Evolutionary conservation across 139 green algal genomes (phyloP), one percentile per base, ranked within the genome.

Genomic region (Chlorella vulgaris): DNA sequence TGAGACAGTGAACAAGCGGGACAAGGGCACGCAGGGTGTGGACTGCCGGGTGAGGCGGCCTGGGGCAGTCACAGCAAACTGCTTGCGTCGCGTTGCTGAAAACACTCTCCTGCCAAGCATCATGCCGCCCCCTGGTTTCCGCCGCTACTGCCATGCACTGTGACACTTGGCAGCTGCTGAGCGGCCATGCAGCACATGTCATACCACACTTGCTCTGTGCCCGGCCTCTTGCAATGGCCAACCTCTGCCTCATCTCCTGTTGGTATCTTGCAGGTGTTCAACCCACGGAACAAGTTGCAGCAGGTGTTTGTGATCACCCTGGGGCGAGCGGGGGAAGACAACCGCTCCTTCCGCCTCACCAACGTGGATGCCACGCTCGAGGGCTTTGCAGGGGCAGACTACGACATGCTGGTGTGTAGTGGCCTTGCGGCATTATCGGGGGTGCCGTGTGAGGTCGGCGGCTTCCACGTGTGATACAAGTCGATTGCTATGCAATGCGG

Each of bases 21-120:
- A 96, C 84, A 96, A 97, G 88, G 94, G 94, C 77, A 97, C 92
- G 28, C 89, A 96, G 80, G 94, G 94, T 29, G 91, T 96, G 43
- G 94, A 97, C 76, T 87, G 90, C n/a, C 76, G 91, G 28, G 91
- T 97, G 15, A 80, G 89, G n/a, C n/a, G n/a, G n/a, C n/a, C n/a
- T n/a, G n/a, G n/a, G n/a, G n/a, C n/a, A n/a, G n/a, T n/a, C n/a
- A n/a, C 83, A 83, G 43, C 28, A 87, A 8, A 6, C n/a, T 55
- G 47, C 47, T 15, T 15, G 15, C 47, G 47, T n/a, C n/a, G n/a
- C n/a, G n/a, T n/a, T n/a, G n/a, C n/a, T n/a, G n/a, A n/a, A n/a
- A n/a, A n/a, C n/a, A n/a, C n/a, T n/a, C n/a, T n/a, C n/a, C n/a
- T n/a, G n/a, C n/a, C n/a, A n/a, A n/a, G n/a, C n/a, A n/a, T n/a